phyloP scores from a whole-genome alignment of 2,329 filamentous ascomycete genomes.

The Fusarium sp. region DNA sequence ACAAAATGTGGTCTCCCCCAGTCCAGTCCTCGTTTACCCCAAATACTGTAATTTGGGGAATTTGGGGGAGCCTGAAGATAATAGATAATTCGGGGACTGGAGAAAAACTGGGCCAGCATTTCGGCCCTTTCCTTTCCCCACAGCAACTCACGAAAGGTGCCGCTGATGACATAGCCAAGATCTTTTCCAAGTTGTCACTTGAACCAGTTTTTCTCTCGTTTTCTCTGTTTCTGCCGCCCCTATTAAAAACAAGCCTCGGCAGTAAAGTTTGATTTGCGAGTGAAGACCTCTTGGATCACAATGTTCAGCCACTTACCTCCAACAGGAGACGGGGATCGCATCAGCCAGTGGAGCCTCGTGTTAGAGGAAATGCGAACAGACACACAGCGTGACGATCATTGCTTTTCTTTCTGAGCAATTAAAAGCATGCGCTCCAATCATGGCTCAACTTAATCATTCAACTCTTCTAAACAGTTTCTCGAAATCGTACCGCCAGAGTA shows the following conservation, averaged over 20 bases:
- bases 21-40: conserved; percentile 32
- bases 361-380: conserved; percentile 1
- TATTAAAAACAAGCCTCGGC: not conserved
- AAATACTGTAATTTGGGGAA: conserved; percentile 38
- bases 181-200: not conserved
- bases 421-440: conserved; percentile 46
- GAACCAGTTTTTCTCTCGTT: not conserved
- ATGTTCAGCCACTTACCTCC: not conserved
- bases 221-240: not conserved
- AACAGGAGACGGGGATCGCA: not conserved
- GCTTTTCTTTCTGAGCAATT: conserved; percentile 8
- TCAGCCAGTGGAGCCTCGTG: conserved; percentile 7
- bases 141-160: too few relatives aligned
- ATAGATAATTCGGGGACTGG: conserved; percentile 31
- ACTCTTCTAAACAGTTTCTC: conserved; percentile 20
- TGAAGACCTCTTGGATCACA: not conserved
- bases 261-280: not conserved
- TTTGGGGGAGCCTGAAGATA: conserved; percentile 16
- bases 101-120: conserved; percentile 13
- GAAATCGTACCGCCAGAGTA: conserved; percentile 9
- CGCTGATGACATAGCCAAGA: conserved; percentile 27
- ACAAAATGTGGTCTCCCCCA: not conserved
- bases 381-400: conserved; percentile 26
- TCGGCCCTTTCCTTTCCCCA: conserved; percentile 49
- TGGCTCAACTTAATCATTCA: not conserved